Evolutionary conservation across 2,329 filamentous ascomycete genomes (phyloP).

Genomic region (Colletotrichum destructivum): DNA sequence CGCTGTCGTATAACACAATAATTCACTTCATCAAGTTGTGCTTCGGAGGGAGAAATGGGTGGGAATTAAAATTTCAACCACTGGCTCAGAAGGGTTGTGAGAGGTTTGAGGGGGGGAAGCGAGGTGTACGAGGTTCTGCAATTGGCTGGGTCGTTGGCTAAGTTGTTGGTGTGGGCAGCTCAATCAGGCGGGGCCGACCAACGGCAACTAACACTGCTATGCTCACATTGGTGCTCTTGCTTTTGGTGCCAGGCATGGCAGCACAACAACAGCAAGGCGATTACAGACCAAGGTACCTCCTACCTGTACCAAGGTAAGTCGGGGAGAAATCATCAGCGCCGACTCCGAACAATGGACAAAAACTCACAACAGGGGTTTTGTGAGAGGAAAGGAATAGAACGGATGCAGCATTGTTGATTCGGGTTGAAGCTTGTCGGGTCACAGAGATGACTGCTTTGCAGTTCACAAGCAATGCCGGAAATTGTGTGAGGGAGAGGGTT

Average conservation of each 20-base stretch:
- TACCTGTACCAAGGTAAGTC: too few relatives aligned
- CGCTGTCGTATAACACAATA: not conserved
- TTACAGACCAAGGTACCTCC: too few relatives aligned
- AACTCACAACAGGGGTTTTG: not conserved
- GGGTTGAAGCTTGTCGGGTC: not conserved
- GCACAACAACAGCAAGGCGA: not conserved
- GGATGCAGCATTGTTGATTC: too few relatives aligned
- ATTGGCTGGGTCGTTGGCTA: conserved; percentile 11
- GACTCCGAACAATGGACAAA: not conserved
- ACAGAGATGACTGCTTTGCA: not conserved
- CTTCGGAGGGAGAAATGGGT: not conserved
- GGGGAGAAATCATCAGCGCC: not conserved
- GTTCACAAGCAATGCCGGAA: not conserved
- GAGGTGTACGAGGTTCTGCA: not conserved
- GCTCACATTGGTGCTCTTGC: not conserved
- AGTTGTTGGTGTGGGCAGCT: not conserved
- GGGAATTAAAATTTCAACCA: not conserved
- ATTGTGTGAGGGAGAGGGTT: too few relatives aligned
- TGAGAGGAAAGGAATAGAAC: too few relatives aligned
- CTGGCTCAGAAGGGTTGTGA: conserved; percentile 4
- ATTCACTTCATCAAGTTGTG: not conserved
- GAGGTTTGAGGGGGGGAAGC: conserved; percentile 5
- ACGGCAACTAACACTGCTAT: not conserved
- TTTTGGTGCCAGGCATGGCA: not conserved
- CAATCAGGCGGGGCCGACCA: conserved; percentile 1